phyloP scores from a whole-genome alignment of 2,329 filamentous ascomycete species.

The Achaetomium macrosporum region DNA sequence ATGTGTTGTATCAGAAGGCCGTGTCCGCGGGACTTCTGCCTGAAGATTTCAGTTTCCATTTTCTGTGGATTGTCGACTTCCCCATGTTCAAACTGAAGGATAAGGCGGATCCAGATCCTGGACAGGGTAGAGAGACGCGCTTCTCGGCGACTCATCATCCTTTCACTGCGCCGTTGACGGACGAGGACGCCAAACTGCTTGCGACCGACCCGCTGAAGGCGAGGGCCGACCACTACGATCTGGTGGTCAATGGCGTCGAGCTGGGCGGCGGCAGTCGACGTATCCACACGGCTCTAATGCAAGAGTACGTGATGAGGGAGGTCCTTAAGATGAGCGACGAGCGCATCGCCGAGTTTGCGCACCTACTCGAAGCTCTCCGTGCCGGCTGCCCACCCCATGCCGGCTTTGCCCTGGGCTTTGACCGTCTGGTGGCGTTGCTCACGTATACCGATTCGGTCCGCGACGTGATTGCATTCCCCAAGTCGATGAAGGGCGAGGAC shows the following conservation, averaged over 20 bases:
- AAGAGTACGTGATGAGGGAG: conserved; percentile 78
- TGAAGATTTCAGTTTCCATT: conserved; percentile 49
- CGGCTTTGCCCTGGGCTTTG: conserved; percentile 87
- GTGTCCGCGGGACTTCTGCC: conserved; percentile 55
- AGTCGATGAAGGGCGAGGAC: conserved; percentile 86
- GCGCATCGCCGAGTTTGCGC: conserved; percentile 73
- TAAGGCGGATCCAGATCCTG: conserved; percentile 59
- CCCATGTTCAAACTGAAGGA: conserved; percentile 80
- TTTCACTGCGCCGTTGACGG: conserved; percentile 78
- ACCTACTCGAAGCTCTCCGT: conserved; percentile 74
- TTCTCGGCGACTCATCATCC: conserved; percentile 89
- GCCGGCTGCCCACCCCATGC: conserved; percentile 92
- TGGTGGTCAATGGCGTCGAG: conserved; percentile 93
- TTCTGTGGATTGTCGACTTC: conserved; percentile 85
- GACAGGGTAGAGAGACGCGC: conserved; percentile 75
- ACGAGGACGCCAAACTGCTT: conserved; percentile 68
- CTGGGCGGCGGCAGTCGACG: conserved; percentile 87
- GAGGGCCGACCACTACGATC: conserved; percentile 85
- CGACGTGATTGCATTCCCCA: conserved; percentile 96
- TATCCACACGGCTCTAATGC: conserved; percentile 79
- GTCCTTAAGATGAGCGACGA: conserved; percentile 71
- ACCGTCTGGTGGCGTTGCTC: conserved; percentile 76
- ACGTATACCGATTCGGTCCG: conserved; percentile 69
- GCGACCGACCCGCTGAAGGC: conserved; percentile 64
- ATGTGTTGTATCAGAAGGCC: conserved; percentile 62